phyloP scores from a whole-genome alignment of 2,329 filamentous ascomycete species.

The Nannizzia gypsea region DNA sequence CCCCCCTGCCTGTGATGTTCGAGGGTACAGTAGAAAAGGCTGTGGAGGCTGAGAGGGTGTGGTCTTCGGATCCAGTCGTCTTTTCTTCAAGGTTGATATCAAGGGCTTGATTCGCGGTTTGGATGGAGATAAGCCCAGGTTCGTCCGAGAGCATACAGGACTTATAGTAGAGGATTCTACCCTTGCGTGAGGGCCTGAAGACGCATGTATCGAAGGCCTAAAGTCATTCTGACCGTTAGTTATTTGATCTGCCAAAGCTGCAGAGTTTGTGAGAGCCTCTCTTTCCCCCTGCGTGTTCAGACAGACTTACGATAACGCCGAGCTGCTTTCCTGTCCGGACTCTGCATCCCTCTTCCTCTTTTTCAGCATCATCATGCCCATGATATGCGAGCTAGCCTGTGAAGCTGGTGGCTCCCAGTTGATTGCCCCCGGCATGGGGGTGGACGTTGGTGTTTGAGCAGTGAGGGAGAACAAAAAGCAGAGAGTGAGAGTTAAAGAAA shows the following conservation, averaged over 20 bases:
- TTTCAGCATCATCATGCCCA: not conserved
- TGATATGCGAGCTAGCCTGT: not conserved
- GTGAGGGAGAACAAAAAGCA: not conserved
- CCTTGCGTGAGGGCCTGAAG: not conserved
- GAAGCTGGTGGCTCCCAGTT: not conserved
- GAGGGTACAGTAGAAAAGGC: not conserved
- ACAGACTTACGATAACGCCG: not conserved
- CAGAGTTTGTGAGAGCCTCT: too few relatives aligned
- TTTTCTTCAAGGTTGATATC: not conserved
- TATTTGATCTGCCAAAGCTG: not conserved
- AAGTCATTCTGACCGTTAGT: not conserved
- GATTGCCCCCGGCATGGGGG: not conserved
- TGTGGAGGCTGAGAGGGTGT: not conserved
- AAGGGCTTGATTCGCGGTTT: not conserved
- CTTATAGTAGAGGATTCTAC: not conserved
- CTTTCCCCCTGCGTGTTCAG: not conserved
- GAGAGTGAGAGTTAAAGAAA: not conserved
- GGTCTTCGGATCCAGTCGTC: slow-evolving; percentile 1
- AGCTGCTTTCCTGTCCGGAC: not conserved
- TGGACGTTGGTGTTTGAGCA: not conserved
- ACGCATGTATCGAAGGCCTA: not conserved
- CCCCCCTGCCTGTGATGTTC: not conserved
- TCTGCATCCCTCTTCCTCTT: slow-evolving; percentile 1
- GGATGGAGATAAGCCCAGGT: not conserved
- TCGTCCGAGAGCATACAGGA: not conserved